Percentiles rank a stretch among this genome's conserved stretches.
phyloP scores from a whole-genome alignment of 768 basidiomycete species.

The Inosperma sp. region DNA sequence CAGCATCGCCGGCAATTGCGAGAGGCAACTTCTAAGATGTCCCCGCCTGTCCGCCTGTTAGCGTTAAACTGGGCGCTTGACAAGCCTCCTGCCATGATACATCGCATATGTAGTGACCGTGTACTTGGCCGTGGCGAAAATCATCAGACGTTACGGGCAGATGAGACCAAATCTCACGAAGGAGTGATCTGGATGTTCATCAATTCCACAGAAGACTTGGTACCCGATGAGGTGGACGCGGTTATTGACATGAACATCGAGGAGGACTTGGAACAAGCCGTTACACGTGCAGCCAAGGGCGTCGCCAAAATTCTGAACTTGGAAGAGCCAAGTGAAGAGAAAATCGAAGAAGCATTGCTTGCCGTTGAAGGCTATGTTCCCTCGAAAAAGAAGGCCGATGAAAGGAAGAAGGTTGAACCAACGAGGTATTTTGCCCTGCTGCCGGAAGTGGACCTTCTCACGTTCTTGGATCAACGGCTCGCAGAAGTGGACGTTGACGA shows the following conservation, averaged over 20 bases:
- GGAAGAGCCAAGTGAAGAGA: conserved; percentile 47
- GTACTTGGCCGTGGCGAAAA: conserved; percentile 71
- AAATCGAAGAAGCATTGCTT: conserved; percentile 54
- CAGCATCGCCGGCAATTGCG: conserved; percentile 76
- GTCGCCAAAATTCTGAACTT: conserved; percentile 53
- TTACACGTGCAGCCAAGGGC: conserved; percentile 56
- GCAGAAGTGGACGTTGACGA: conserved; percentile 27
- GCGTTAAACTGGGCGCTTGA: conserved; percentile 74
- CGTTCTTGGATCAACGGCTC: conserved; percentile 44
- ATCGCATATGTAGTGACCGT: conserved; percentile 75
- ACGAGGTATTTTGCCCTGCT: conserved; percentile 78
- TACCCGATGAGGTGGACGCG: conserved; percentile 55
- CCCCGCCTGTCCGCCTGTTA: conserved; percentile 64
- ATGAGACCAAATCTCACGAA: conserved; percentile 59
- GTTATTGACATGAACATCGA: conserved; percentile 56
- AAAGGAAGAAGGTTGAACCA: conserved; percentile 27
- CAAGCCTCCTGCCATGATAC: conserved; percentile 53
- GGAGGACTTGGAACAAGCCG: conserved; percentile 45
- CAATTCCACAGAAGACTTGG: conserved; percentile 54
- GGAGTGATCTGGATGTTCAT: conserved; percentile 82
- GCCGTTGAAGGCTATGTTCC: conserved; percentile 36
- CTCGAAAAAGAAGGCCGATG: conserved; percentile 20
- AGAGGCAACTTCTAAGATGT: conserved; percentile 40
- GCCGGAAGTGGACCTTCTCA: conserved; percentile 62
- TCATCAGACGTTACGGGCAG: conserved; percentile 77